Conservation (phyloP, 163 green algal species). For the Scenedesmus sp. region DNA sequence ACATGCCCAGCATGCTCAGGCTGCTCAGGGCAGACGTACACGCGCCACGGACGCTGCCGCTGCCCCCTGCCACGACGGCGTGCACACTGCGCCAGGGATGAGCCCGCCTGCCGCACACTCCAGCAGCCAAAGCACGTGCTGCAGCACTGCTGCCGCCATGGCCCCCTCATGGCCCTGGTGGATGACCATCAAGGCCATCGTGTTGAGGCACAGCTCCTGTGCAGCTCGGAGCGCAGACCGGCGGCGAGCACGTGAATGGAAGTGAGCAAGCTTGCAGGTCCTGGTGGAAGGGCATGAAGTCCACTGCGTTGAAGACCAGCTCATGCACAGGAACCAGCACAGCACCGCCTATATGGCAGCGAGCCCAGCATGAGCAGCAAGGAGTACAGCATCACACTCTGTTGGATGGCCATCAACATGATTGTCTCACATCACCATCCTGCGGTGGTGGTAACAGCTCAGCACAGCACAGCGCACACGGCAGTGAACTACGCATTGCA, state of each 20-base stretch:
- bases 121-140: conserved; percentile 45
- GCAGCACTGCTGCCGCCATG: not conserved
- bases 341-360: no score
- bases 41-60: conserved; percentile 3
- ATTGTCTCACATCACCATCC: not conserved
- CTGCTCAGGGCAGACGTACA: conserved; percentile 3
- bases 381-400: not conserved
- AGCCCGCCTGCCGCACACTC: not conserved
- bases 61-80: not conserved
- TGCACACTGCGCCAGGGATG: not conserved
- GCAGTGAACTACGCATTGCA: no score
- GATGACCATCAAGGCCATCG: conserved; percentile 30
- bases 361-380: conserved; percentile 1
- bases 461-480: no score
- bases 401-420: conserved; percentile 20
- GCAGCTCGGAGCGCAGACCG: no score
- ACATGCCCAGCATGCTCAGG: not conserved
- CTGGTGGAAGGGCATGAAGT: conserved; percentile 22
- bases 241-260: no score
- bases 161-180: not conserved
- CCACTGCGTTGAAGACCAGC: conserved; percentile 3
- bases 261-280: no score
- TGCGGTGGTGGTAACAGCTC: no score
- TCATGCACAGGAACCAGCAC: not conserved
- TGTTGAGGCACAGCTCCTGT: conserved; percentile 16